Percentiles rank a stretch among this genome's conserved stretches.
Evolutionary conservation across 495 filamentous ascomycete genomes (phyloP).

Genomic region (Saxophila tyrrhenica): DNA sequence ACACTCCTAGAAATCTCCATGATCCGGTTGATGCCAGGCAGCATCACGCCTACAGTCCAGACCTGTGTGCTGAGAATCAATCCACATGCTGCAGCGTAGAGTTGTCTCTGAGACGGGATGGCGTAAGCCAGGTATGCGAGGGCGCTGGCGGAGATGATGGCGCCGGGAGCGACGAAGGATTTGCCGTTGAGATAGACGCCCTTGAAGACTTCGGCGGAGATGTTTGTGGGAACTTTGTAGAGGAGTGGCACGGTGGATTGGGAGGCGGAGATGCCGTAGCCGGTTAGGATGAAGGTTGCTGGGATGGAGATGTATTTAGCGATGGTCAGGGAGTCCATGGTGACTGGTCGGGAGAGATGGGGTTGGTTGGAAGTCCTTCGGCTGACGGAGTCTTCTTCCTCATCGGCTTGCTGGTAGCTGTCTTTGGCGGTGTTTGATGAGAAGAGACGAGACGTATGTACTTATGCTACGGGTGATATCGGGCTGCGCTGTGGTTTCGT

Average conservation of each 20-base stretch:
- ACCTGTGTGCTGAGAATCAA: background rate
- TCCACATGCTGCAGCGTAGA: background rate
- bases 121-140: conserved; percentile 13
- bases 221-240: conserved; percentile 4
- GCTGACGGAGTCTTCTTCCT: too few relatives aligned
- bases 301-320: conserved; percentile 11
- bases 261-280: conserved; percentile 11
- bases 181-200: conserved; percentile 5
- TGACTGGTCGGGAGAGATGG: too few relatives aligned
- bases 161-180: conserved; percentile 3
- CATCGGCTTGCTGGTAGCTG: too few relatives aligned
- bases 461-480: too few relatives aligned
- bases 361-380: too few relatives aligned
- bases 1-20: conserved; percentile 4
- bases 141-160: background rate
- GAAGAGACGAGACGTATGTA: too few relatives aligned
- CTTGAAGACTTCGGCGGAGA: conserved; percentile 5
- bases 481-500: too few relatives aligned
- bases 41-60: conserved; percentile 10
- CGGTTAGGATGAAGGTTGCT: conserved; percentile 9
- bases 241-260: conserved; percentile 10
- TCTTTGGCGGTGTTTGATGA: too few relatives aligned
- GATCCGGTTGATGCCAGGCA: conserved; percentile 5
- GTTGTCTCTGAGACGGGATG: conserved; percentile 1
- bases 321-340: background rate